A percentile compares a stretch with the other conserved stretches of the same genome.
Conservation (phyloP, 148 eudicot genomes). For the Rhododendron vialii region DNA sequence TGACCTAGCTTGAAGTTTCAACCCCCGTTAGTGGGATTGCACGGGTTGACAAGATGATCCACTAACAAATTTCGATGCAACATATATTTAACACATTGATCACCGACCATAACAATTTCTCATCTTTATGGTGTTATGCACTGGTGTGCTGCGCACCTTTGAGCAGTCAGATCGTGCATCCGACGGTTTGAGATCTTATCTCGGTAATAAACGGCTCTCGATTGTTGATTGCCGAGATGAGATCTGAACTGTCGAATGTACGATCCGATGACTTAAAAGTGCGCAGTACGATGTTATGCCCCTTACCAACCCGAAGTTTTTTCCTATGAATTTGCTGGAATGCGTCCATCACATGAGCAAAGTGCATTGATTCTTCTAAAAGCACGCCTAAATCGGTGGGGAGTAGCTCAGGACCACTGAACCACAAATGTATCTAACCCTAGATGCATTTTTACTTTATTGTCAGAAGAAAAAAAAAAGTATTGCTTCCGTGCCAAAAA, state of each 20-base stretch:
- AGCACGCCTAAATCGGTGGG: not conserved
- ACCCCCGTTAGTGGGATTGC: not conserved
- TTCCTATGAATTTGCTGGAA: not conserved
- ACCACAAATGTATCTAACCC: not conserved
- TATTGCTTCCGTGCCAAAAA: no score
- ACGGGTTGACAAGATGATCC: not conserved
- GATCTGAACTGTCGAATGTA: no score
- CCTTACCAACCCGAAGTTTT: not conserved
- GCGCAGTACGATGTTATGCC: no score
- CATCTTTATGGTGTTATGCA: not conserved
- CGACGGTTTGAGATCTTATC: no score
- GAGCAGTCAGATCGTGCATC: no score
- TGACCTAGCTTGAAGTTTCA: no score
- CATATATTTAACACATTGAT: no score
- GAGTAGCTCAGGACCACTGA: not conserved
- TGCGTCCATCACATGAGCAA: conserved; percentile 1
- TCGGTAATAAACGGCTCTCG: rapidly evolving
- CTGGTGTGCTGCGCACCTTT: no score
- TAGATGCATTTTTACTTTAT: no score
- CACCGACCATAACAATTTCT: not conserved
- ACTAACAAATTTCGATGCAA: not conserved
- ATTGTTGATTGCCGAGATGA: no score
- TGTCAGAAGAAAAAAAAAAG: no score
- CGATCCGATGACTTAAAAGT: no score
- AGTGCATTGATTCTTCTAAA: not conserved